These are phyloP conservation scores for Ogataea nonfermentans DNA, from an alignment of 805 yeast species.

Conservation along the genomic window DNA sequence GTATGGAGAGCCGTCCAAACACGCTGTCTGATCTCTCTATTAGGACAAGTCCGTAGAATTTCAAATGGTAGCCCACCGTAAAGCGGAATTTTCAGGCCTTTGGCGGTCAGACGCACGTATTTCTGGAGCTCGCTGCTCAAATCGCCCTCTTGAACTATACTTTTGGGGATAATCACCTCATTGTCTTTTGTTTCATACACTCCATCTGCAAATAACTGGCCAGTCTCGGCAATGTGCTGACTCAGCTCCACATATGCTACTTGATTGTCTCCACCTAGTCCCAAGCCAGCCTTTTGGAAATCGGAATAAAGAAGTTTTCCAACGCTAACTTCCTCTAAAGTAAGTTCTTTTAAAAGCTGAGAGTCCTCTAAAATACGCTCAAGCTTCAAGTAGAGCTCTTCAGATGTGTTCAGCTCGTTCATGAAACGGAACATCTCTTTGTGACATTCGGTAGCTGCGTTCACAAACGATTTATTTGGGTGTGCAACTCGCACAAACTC, in stretches of 20 bases:
- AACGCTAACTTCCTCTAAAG: conserved; percentile 76
- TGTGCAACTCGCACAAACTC: conserved; percentile 89
- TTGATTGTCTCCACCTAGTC: conserved; percentile 64
- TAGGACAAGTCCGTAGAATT: conserved; percentile 56
- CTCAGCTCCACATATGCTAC: conserved; percentile 73
- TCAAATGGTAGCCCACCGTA: conserved; percentile 65
- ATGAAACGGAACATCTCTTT: conserved; percentile 88
- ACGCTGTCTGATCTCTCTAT: conserved; percentile 55
- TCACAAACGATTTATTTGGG: conserved; percentile 67
- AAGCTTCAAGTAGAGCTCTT: conserved; percentile 61
- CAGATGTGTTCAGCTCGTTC: conserved; percentile 87
- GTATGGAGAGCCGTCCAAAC: conserved; percentile 77
- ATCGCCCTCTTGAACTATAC: conserved; percentile 31
- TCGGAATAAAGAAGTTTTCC: conserved; percentile 79
- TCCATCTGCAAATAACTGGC: conserved; percentile 69
- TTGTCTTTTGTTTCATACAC: conserved; percentile 33
- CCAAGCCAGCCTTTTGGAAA: conserved; percentile 87
- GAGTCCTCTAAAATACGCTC: conserved; percentile 48
- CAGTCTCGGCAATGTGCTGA: conserved; percentile 74
- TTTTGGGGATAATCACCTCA: conserved; percentile 28
- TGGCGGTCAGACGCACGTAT: conserved; percentile 28
- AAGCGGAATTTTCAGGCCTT: conserved; percentile 52
- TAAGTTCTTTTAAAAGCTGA: conserved; percentile 39
- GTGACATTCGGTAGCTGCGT: conserved; percentile 84
- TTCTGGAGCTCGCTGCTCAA: conserved; percentile 23